Conservation (phyloP, 1,139 yeast genomes). For the Saccharomyces hybrid region DNA sequence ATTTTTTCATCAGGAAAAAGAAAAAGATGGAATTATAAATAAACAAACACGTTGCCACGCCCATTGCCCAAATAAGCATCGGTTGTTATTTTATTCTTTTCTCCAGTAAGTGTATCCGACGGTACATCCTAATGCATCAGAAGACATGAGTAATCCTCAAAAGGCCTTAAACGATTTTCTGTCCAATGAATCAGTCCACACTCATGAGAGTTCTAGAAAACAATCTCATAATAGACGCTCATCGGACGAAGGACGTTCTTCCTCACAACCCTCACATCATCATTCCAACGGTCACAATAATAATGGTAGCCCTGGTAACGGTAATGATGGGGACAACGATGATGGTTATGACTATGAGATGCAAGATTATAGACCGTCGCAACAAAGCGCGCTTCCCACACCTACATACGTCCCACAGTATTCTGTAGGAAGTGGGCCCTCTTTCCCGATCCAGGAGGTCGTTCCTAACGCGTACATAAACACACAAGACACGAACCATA, state of each 20-base stretch:
- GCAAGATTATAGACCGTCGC: conserved; percentile 19
- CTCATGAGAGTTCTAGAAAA: not conserved
- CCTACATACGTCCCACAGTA: conserved; percentile 25
- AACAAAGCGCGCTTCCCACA: conserved; percentile 18
- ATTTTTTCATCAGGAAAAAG: not conserved
- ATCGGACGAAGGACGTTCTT: not conserved
- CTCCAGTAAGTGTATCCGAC: not conserved
- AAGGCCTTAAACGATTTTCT: conserved; percentile 16
- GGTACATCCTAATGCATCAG: not conserved
- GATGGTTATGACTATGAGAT: conserved; percentile 25
- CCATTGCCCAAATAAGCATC: not conserved
- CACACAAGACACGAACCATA: conserved; percentile 5
- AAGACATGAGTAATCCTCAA: conserved; percentile 9
- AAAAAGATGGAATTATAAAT: not conserved
- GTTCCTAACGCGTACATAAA: conserved; percentile 28
- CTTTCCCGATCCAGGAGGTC: conserved; percentile 28
- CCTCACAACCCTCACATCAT: not conserved
- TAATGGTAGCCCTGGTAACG: conserved; percentile 8
- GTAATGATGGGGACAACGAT: conserved; percentile 11
- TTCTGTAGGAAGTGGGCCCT: conserved; percentile 10
- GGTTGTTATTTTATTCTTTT: not conserved
- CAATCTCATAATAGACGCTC: not conserved
- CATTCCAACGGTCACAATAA: conserved; percentile 2
- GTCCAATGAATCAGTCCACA: conserved; percentile 5
- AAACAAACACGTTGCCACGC: not conserved